A percentile compares a stretch with the other conserved stretches of the same genome.
Conservation (phyloP, 495 filamentous ascomycete genomes). For the Oleoguttula mirabilis region DNA sequence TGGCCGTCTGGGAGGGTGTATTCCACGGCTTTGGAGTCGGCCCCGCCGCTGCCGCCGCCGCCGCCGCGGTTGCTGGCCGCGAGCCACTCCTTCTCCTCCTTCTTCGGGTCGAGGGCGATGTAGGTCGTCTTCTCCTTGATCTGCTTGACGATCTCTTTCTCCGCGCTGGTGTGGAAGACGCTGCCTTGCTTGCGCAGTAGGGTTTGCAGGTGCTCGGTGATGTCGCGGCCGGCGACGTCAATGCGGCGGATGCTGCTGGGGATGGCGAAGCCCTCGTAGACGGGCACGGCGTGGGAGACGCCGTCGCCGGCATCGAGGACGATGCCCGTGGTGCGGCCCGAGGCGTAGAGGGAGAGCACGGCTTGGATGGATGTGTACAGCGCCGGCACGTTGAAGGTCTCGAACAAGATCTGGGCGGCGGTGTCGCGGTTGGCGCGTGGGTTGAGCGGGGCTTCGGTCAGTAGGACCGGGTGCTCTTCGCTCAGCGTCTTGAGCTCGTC, state of each 20-base stretch:
- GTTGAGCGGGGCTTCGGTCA: conserved; percentile 95
- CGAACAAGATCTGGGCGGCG: conserved; percentile 94
- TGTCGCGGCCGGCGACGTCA: conserved; percentile 95
- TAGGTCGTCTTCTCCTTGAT: conserved; percentile 96
- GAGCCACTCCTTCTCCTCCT: conserved; percentile 93
- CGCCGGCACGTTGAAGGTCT: conserved; percentile 96
- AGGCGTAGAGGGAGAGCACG: conserved; percentile 90
- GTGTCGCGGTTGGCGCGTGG: conserved; percentile 91
- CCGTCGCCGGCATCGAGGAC: conserved; percentile 93
- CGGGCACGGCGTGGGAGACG: conserved; percentile 93
- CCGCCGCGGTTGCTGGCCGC: conserved; percentile 44
- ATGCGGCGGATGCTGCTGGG: conserved; percentile 87
- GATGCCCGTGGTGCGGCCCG: conserved; percentile 89
- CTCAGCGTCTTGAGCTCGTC: conserved; percentile 86
- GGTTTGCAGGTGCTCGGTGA: conserved; percentile 90
- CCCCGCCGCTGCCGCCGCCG: conserved; percentile 42
- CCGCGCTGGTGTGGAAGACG: conserved; percentile 92
- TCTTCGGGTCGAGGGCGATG: conserved; percentile 79
- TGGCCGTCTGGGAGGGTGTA: conserved; percentile 88
- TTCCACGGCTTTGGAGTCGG: conserved; percentile 61
- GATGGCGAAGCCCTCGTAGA: conserved; percentile 96
- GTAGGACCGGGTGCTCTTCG: conserved; percentile 94
- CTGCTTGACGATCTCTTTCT: conserved; percentile 92
- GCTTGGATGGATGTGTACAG: conserved; percentile 96
- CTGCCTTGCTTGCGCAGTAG: conserved; percentile 85